Conservation (phyloP, 2,329 filamentous ascomycete species). For the Dichotomopilus funicola region DNA sequence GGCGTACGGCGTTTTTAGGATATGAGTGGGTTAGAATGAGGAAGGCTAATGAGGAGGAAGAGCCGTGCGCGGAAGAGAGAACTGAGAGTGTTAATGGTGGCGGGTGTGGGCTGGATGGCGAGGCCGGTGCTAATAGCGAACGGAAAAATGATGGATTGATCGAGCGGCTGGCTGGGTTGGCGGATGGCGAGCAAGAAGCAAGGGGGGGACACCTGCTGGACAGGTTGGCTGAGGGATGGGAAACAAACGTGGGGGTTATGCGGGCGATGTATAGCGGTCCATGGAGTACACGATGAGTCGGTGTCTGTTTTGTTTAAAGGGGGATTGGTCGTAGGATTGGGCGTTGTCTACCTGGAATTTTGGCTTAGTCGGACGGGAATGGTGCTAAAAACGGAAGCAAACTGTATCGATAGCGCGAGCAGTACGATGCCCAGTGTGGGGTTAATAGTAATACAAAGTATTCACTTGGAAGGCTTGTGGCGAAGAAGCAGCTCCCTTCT, state of each 20-base stretch:
- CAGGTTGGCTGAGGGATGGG: slow-evolving; percentile 9
- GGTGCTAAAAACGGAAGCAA: not conserved
- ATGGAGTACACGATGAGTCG: slow-evolving; percentile 18
- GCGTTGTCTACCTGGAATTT: no score
- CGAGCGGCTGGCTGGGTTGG: not conserved
- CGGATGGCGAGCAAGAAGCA: slow-evolving; percentile 1
- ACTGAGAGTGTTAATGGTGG: not conserved
- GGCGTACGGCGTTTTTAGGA: slow-evolving; percentile 76
- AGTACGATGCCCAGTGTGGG: slow-evolving; percentile 1
- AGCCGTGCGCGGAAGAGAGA: not conserved
- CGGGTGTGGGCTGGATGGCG: not conserved
- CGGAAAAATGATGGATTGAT: not conserved
- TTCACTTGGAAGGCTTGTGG: not conserved
- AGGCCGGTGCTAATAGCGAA: slow-evolving; percentile 1
- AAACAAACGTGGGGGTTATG: slow-evolving; percentile 15
- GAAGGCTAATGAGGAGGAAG: not conserved
- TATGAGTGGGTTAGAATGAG: slow-evolving; percentile 69
- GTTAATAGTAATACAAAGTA: slow-evolving; percentile 11
- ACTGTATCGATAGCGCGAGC: slow-evolving; percentile 10
- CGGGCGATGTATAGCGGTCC: slow-evolving; percentile 20
- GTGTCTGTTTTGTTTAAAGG: not conserved
- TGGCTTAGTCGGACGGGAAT: not conserved
- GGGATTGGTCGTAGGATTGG: not conserved
- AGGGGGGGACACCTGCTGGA: not conserved
- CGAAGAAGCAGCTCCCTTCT: not conserved